These are phyloP conservation scores for Kwoniella pini DNA, from an alignment of 768 basidiomycete species.

Conservation along the genomic window DNA sequence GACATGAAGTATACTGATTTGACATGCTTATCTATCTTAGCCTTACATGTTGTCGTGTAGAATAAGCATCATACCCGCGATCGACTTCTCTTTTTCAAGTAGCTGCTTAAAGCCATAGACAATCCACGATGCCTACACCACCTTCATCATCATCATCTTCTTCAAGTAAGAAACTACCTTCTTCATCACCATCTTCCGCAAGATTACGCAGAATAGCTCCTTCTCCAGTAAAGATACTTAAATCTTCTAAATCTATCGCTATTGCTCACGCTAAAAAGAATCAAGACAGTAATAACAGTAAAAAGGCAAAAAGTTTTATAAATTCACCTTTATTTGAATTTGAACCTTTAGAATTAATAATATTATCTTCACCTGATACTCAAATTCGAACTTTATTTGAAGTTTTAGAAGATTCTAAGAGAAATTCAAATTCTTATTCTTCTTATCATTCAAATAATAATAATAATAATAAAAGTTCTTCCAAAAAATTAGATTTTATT, in stretches of 20 bases:
- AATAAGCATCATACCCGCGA: too few species aligned
- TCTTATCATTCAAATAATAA: too few species aligned
- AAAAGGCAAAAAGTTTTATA: too few species aligned
- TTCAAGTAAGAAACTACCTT: slow-evolving; percentile 11
- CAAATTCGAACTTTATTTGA: slow-evolving; percentile 14
- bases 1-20: too few species aligned
- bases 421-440: neutral
- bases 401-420: slow-evolving; percentile 8
- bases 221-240: slow-evolving; percentile 36
- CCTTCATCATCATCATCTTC: neutral
- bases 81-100: neutral
- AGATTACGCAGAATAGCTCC: slow-evolving; percentile 37
- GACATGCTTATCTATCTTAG: too few species aligned
- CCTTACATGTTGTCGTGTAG: too few species aligned
- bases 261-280: too few species aligned
- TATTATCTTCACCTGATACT: slow-evolving; percentile 10
- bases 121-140: slow-evolving; percentile 1
- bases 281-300: too few species aligned
- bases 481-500: too few species aligned
- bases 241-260: slow-evolving; percentile 11
- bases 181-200: slow-evolving; percentile 24
- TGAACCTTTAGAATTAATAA: slow-evolving; percentile 15
- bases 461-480: too few species aligned
- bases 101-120: too few species aligned
- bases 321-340: too few species aligned